Conservation (phyloP, 2,329 filamentous ascomycete species). For the Colletotrichum sp. region DNA sequence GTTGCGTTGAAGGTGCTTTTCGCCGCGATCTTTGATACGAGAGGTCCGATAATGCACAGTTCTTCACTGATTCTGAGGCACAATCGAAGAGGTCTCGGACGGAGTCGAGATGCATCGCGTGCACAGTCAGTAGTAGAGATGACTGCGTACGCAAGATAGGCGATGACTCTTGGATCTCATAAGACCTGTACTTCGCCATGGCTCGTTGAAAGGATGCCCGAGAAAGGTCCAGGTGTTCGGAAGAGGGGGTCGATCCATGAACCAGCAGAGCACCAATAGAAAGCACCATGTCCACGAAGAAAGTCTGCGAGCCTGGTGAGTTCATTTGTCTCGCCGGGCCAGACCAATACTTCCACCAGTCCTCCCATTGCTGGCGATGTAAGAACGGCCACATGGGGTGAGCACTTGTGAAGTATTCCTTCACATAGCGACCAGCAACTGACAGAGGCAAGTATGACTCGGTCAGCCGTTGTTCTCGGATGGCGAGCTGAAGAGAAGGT, state of each 20-base stretch:
- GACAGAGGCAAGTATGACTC: background rate
- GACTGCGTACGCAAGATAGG: background rate
- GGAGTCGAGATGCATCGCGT: background rate
- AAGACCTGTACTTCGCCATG: background rate
- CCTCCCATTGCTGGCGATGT: background rate
- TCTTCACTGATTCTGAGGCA: background rate
- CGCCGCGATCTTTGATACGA: background rate
- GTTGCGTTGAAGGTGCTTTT: background rate
- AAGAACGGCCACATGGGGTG: background rate
- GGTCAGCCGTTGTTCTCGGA: background rate
- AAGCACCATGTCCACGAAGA: background rate
- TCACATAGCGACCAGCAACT: background rate
- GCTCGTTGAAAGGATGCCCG: background rate
- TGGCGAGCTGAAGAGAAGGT: background rate
- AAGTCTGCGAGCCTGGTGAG: background rate
- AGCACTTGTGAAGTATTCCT: background rate
- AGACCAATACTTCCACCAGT: background rate
- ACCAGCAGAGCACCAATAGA: background rate
- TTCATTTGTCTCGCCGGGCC: background rate
- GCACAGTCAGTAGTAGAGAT: background rate
- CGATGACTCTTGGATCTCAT: background rate
- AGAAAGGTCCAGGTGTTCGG: background rate
- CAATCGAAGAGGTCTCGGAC: background rate
- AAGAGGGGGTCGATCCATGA: background rate
- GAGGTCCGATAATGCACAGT: background rate